Evolutionary conservation across 1,284 basidiomycete genomes (phyloP), one percentile per base, ranked within the genome.

Genomic region (Irpex rosettiformis): DNA sequence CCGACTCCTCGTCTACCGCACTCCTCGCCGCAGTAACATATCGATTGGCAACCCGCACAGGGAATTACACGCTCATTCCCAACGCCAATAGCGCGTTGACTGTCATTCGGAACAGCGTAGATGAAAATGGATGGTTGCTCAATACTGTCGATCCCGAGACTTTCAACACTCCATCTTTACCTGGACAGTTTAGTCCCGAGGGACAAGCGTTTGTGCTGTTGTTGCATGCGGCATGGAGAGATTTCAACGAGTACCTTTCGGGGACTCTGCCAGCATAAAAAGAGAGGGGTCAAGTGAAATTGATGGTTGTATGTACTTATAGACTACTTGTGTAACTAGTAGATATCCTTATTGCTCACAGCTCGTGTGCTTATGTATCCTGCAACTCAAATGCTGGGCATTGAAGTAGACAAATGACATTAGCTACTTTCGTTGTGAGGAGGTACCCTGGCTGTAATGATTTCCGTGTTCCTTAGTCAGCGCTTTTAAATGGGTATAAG

Each of bases 121-220:
- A 77, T 56, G 58, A 60, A 1, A 64, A 78, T 40, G 81, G 81
- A 1, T 86, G 84, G 80, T 75, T 91, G 16, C 73, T 70, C 21
- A 78, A 84, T 57, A 84, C 88, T 2, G 86, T 88, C 33, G 77
- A 91, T 66, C 89, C 89, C 0, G 66, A 80, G 49, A 76, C 78
- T 2, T 90, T 86, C 72, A 68, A 73, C 56, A 66, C 72, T 1
- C 74, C 75, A 4, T 73, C 72, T 8, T 54, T 64, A 2, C 69
- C 77, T 52, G 81, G 80, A 2, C 62, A 68, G 18, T 69, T 79
- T 48, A 84, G 81, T 59, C 79, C 81, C 3, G 81, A 83, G 67
- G 81, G 78, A 0, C 86, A 91, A 70, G 83, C 84, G 4, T 91
- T 92, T 65, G 77, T 88, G 7, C 67, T 91, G 10, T 71, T 89